A percentile compares a stretch with the other conserved stretches of the same genome.
Conservation (phyloP, 768 basidiomycete species). For the Candolleomyces eurysporus region DNA sequence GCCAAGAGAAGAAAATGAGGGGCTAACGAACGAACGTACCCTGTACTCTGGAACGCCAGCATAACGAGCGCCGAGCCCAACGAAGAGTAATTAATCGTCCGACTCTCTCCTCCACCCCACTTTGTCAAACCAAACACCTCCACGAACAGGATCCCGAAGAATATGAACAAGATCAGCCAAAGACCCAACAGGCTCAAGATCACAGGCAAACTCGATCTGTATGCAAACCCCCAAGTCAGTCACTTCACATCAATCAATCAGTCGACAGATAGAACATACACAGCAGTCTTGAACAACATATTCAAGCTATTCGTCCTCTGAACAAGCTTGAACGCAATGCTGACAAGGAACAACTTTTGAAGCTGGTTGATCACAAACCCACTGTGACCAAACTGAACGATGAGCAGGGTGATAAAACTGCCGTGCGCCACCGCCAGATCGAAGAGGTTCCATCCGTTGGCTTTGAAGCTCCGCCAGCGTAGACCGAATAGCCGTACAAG, state of each 20-base stretch:
- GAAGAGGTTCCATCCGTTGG: slow-evolving; percentile 94
- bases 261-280: slow-evolving; percentile 55
- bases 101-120: slow-evolving; percentile 68
- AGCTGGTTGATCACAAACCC: slow-evolving; percentile 61
- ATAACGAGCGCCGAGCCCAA: slow-evolving; percentile 82
- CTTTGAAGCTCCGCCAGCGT: slow-evolving; percentile 79
- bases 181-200: slow-evolving; percentile 82
- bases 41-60: slow-evolving; percentile 90
- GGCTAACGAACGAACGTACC: slow-evolving; percentile 47
- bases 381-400: slow-evolving; percentile 54
- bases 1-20: neutral
- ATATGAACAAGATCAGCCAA: slow-evolving; percentile 89
- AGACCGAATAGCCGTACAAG: slow-evolving; percentile 77
- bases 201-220: slow-evolving; percentile 80
- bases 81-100: slow-evolving; percentile 74
- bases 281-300: slow-evolving; percentile 93
- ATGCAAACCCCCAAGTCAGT: slow-evolving; percentile 8
- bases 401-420: slow-evolving; percentile 78
- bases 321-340: slow-evolving; percentile 91
- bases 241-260: slow-evolving; percentile 18
- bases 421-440: slow-evolving; percentile 80
- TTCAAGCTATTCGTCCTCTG: slow-evolving; percentile 86
- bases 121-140: slow-evolving; percentile 93
- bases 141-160: slow-evolving; percentile 84
- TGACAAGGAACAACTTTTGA: slow-evolving; percentile 89